A percentile compares a stretch with the other conserved stretches of the same genome.
Evolutionary conservation across 2,329 filamentous ascomycete genomes (phyloP).

Genomic region (Alternaria hordeiaustralica): DNA sequence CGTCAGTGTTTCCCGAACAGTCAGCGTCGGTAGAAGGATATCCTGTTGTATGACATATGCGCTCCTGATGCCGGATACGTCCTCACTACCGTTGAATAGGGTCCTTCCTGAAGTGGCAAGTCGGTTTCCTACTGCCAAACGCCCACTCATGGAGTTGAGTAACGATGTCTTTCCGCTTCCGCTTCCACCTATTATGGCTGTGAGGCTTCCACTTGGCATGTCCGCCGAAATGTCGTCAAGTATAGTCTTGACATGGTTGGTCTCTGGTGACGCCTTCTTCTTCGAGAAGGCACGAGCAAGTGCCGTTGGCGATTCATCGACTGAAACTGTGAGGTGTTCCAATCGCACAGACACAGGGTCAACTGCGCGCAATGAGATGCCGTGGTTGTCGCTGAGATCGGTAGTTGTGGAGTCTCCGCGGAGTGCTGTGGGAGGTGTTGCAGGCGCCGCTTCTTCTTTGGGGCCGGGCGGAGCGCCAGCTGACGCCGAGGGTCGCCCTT

Average conservation of each 20-base stretch:
- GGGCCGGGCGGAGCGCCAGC: constrained; percentile 2
- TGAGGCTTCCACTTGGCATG: constrained; percentile 70
- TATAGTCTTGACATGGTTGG: constrained; percentile 55
- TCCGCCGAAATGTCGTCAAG: constrained; percentile 69
- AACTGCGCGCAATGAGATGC: constrained; percentile 57
- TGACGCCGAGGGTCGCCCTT: not conserved
- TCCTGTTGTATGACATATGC: constrained; percentile 81
- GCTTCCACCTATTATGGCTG: constrained; percentile 77
- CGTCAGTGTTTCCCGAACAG: constrained; percentile 74
- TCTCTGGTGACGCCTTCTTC: constrained; percentile 29
- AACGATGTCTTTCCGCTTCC: constrained; percentile 68
- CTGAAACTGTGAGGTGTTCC: constrained; percentile 61
- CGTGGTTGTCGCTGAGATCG: constrained; percentile 36
- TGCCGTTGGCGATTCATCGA: constrained; percentile 62
- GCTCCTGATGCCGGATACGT: constrained; percentile 60
- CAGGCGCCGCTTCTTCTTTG: not conserved
- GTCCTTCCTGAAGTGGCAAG: constrained; percentile 59
- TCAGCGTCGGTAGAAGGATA: constrained; percentile 73
- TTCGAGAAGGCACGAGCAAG: constrained; percentile 33
- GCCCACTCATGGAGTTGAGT: constrained; percentile 73
- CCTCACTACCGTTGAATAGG: constrained; percentile 66
- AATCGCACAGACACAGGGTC: constrained; percentile 62
- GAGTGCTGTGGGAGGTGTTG: constrained; percentile 14
- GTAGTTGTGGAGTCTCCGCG: constrained; percentile 23
- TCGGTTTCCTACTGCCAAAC: constrained; percentile 66